phyloP scores from a whole-genome alignment of 176 grass and related monocot species.

The Eleusine coracana region DNA sequence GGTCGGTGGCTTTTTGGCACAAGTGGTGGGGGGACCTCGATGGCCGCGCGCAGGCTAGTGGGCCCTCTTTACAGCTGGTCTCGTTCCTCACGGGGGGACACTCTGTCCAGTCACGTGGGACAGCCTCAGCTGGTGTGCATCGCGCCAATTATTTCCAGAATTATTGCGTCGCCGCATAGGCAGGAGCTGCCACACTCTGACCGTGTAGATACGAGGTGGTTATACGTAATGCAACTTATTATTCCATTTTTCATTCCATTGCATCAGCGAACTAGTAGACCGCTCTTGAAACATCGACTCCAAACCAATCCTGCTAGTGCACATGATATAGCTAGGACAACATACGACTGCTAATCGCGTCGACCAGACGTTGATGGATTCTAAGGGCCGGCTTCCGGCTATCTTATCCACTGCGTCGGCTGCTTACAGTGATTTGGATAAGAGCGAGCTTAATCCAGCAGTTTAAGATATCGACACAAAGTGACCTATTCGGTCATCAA shows the following conservation, averaged over 20 bases:
- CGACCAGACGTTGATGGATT: constrained; percentile 22
- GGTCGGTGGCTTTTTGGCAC: constrained; percentile 62
- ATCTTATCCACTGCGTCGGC: constrained; percentile 6
- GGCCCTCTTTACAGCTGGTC: constrained; percentile 59
- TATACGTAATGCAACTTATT: neutral
- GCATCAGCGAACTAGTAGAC: neutral
- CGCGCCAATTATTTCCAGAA: constrained; percentile 44
- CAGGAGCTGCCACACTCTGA: neutral
- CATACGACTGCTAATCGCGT: neutral
- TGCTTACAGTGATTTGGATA: neutral
- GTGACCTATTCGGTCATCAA: neutral
- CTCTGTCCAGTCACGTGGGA: constrained; percentile 53
- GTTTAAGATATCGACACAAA: neutral
- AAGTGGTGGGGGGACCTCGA: constrained; percentile 38
- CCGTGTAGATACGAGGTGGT: neutral
- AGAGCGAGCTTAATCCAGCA: neutral
- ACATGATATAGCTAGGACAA: neutral
- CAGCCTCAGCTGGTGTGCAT: constrained; percentile 29
- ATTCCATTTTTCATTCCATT: too few species aligned
- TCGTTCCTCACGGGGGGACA: constrained; percentile 24
- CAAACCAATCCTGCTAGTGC: neutral
- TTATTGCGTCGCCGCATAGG: constrained; percentile 36
- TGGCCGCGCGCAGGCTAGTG: constrained; percentile 10
- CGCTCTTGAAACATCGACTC: neutral
- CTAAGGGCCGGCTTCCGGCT: neutral